phyloP scores from a whole-genome alignment of 1,284 basidiomycete genomes.

The Cryptococcus sp. region DNA sequence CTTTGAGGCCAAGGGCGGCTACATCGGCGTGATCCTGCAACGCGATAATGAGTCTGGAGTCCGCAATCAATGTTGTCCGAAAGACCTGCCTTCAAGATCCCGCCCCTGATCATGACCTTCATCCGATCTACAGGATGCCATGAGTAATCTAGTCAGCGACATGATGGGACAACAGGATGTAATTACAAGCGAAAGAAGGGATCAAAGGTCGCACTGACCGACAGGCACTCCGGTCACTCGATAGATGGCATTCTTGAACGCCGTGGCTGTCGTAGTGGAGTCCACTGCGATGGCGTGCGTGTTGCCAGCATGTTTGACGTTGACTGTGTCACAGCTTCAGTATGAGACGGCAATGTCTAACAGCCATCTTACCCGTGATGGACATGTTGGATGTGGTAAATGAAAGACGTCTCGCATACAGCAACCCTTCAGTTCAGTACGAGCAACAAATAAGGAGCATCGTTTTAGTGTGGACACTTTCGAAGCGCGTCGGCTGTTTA shows the following conservation, averaged over 20 bases:
- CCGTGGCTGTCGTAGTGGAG: conserved; percentile 59
- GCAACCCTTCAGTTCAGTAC: too few species aligned
- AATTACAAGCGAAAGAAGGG: too few species aligned
- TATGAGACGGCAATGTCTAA: too few species aligned
- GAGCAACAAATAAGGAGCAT: too few species aligned
- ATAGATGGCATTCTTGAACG: conserved; percentile 82
- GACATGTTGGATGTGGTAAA: too few species aligned
- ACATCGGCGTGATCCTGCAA: conserved; percentile 79
- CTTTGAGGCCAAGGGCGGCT: conserved; percentile 55
- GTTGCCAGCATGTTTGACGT: conserved; percentile 91
- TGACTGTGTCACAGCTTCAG: conserved; percentile 56
- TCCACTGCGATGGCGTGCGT: conserved; percentile 57
- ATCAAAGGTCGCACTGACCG: conserved; percentile 29
- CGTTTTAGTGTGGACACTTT: too few species aligned
- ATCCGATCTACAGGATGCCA: conserved; percentile 65
- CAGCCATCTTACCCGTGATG: too few species aligned
- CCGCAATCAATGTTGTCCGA: background rate
- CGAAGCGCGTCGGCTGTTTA: too few species aligned
- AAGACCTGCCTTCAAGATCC: conserved; percentile 53
- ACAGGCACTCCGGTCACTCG: conserved; percentile 79
- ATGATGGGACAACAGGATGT: background rate
- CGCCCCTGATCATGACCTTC: conserved; percentile 97
- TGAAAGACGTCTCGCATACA: too few species aligned
- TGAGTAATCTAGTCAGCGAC: conserved; percentile 28
- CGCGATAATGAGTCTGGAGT: too few species aligned